Evolutionary conservation across 164 flowering plant species (phyloP).

Genomic region (Vitis vinifera): DNA sequence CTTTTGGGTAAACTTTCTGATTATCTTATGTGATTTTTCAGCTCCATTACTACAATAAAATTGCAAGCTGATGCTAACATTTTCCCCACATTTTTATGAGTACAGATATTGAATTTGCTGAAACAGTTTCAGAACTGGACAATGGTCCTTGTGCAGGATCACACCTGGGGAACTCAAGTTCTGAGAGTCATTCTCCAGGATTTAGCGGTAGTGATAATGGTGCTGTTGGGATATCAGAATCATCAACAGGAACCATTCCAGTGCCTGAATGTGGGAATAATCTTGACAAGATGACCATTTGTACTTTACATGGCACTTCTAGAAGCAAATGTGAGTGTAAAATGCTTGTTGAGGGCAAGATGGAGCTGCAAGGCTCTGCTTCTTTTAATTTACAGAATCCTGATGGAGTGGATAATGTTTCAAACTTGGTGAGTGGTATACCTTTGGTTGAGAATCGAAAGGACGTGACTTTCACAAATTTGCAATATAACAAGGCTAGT

Average conservation of each 20-base stretch:
- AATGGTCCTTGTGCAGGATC: slow-evolving; percentile 32
- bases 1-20: slow-evolving; percentile 45
- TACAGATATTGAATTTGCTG: slow-evolving; percentile 52
- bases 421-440: slow-evolving; percentile 21
- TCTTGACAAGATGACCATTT: slow-evolving; percentile 27
- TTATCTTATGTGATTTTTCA: neutral
- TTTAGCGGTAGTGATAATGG: slow-evolving; percentile 32
- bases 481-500: slow-evolving; percentile 3
- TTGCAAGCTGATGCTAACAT: neutral
- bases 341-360: slow-evolving; percentile 25
- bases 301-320: slow-evolving; percentile 33
- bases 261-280: slow-evolving; percentile 31
- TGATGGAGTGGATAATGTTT: slow-evolving; percentile 28
- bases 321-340: slow-evolving; percentile 34
- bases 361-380: slow-evolving; percentile 31
- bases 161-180: slow-evolving; percentile 30
- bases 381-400: slow-evolving; percentile 29
- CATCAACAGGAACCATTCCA: slow-evolving; percentile 27
- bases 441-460: slow-evolving; percentile 24
- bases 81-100: neutral
- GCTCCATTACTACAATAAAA: neutral
- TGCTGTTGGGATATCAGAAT: slow-evolving; percentile 36
- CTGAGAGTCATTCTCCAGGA: slow-evolving; percentile 39
- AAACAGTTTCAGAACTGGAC: slow-evolving; percentile 32
- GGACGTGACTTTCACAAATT: slow-evolving; percentile 9